These are phyloP conservation scores for Akebia trifoliata DNA, from an alignment of 164 flowering plant species.

Conservation along the genomic window DNA sequence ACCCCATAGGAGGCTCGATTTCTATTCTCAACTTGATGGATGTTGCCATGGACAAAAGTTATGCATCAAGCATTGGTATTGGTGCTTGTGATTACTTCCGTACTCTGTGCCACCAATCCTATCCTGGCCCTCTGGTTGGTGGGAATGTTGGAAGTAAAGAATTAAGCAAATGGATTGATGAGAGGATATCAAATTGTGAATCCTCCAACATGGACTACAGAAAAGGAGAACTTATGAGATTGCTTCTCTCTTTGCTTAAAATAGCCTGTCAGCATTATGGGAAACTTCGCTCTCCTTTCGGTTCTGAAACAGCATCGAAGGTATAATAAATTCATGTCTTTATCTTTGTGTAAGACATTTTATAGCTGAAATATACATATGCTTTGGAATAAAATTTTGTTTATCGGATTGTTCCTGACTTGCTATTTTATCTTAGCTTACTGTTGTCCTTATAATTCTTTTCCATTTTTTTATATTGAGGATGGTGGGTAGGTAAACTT, in stretches of 20 bases:
- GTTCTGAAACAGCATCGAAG: slow-evolving; percentile 56
- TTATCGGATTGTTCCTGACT: too few species aligned
- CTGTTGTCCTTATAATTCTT: too few species aligned
- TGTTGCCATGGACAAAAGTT: slow-evolving; percentile 38
- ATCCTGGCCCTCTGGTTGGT: slow-evolving; percentile 94
- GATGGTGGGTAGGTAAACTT: too few species aligned
- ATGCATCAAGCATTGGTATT: slow-evolving; percentile 26
- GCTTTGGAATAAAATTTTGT: too few species aligned
- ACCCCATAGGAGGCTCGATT: slow-evolving; percentile 43
- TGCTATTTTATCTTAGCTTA: too few species aligned
- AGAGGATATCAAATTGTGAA: slow-evolving; percentile 64
- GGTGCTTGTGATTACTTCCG: slow-evolving; percentile 48
- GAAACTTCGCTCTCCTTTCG: slow-evolving; percentile 91
- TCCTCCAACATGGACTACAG: slow-evolving; percentile 41
- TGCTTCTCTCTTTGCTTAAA: slow-evolving; percentile 85
- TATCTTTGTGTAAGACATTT: too few species aligned
- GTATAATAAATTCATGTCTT: too few species aligned
- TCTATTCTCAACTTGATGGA: slow-evolving; percentile 75
- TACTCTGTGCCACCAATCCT: slow-evolving; percentile 65
- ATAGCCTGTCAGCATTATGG: slow-evolving; percentile 93
- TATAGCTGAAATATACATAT: too few species aligned
- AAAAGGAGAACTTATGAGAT: slow-evolving; percentile 51
- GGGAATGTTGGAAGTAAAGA: slow-evolving; percentile 83
- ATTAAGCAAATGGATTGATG: slow-evolving; percentile 89
- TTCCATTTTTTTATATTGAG: too few species aligned